Evolutionary conservation across 768 basidiomycete species (phyloP).

Genomic region (Mycena polygramma): DNA sequence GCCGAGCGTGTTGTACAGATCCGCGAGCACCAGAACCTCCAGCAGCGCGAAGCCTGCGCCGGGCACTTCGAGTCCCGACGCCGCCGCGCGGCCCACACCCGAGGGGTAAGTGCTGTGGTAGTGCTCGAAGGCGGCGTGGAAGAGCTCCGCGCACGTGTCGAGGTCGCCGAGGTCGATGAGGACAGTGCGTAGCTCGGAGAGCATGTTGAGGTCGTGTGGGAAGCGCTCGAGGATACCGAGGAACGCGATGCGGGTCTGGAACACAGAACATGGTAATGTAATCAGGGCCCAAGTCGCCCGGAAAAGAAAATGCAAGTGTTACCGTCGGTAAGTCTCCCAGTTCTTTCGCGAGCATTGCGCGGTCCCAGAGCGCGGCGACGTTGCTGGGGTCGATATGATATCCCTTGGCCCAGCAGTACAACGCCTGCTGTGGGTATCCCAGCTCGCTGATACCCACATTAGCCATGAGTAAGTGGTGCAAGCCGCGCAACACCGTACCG

Average conservation of each 20-base stretch:
- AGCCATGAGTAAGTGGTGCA: not conserved
- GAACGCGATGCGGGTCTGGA: conserved; percentile 74
- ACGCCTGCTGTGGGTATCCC: conserved; percentile 85
- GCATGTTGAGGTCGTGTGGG: conserved; percentile 83
- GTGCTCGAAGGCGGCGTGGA: conserved; percentile 82
- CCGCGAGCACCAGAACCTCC: conserved; percentile 87
- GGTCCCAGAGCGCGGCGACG: conserved; percentile 91
- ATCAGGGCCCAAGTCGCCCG: too few species aligned
- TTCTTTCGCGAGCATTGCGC: conserved; percentile 84
- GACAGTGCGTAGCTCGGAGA: conserved; percentile 83
- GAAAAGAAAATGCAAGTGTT: too few species aligned
- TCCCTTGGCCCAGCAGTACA: conserved; percentile 93
- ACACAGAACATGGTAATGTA: too few species aligned
- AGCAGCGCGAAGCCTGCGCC: conserved; percentile 71
- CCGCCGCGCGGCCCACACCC: conserved; percentile 49
- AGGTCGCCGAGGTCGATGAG: conserved; percentile 84
- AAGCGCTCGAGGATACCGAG: conserved; percentile 78
- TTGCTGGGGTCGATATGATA: conserved; percentile 84
- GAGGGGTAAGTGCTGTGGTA: conserved; percentile 66
- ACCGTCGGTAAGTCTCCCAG: conserved; percentile 79
- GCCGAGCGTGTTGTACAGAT: conserved; percentile 80
- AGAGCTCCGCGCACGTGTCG: conserved; percentile 71
- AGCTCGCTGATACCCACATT: conserved; percentile 59
- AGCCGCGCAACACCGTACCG: conserved; percentile 57
- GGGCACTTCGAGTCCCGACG: conserved; percentile 40